Evolutionary conservation across 2,329 filamentous ascomycete genomes (phyloP), one percentile per base, ranked within the genome.

Genomic region (Microascus cirrosus): DNA sequence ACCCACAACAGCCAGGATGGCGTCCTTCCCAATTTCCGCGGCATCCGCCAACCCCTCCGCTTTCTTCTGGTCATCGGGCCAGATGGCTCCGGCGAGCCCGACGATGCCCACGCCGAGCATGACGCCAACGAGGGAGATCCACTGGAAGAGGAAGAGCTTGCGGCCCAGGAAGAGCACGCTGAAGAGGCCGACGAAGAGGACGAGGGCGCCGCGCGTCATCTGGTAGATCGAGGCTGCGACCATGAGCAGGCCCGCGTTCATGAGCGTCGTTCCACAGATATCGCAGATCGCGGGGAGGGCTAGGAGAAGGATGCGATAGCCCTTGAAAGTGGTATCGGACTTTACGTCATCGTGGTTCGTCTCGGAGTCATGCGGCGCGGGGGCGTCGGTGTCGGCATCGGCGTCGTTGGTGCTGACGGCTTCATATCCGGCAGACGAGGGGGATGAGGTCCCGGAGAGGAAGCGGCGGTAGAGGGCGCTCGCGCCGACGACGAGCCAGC

Each of bases 171-270:
- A 97, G 13, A 95, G 66, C 32, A 99, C 92, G 67, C 91, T 96
- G 74, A 99, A 96, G 0, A 97, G 75, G 0, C 94, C 94, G 22
- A 99, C 94, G 65, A 99, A 99, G 7, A 99, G 79, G 2, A 99
- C 93, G 50, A 99, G 79, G 0, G 94, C 94, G 10, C 94, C 94
- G 60, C 94, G 81, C 1, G 93, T 97, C 94, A 99, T 99, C 74
- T 99, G 94, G 73, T 96, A 99, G 67, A 99, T 96, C 60, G 90
- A 95, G 1, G 94, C 90, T 13, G 90, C 94, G 25, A 97, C 92
- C 69, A 97, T 92, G 54, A 97, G 79, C 63, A 99, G 78, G 3
- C 94, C 94, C 4, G 90, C 89, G 68, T 99, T 99, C 92, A 99
- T 97, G 58, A 97, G 81, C 3, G 94, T 99, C 4, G 94, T 99